These are phyloP conservation scores for Hibiscus syriacus DNA, from an alignment of 345 rosid genomes.

Conservation along the genomic window DNA sequence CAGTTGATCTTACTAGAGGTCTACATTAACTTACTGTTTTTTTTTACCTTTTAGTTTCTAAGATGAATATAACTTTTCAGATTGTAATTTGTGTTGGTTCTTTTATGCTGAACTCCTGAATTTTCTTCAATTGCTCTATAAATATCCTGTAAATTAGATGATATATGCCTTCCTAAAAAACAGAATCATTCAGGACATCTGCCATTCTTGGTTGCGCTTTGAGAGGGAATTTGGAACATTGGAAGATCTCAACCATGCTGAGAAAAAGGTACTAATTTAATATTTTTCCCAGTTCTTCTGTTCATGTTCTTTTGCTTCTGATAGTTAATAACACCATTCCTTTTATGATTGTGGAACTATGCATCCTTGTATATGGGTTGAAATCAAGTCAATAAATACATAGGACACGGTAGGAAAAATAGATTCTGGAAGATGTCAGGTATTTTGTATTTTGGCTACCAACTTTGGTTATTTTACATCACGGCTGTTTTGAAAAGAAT, in stretches of 20 bases:
- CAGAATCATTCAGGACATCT: slow-evolving; percentile 81
- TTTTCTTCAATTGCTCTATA: slow-evolving; percentile 17
- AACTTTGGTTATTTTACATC: neutral
- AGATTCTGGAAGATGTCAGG: neutral
- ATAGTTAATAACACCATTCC: neutral
- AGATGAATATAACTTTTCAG: neutral
- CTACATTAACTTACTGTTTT: neutral
- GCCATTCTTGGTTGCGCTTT: slow-evolving; percentile 79
- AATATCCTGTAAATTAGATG: slow-evolving; percentile 37
- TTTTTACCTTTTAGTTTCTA: neutral
- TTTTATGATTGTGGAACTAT: neutral
- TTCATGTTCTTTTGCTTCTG: neutral
- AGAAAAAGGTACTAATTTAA: slow-evolving; percentile 60
- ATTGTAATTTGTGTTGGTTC: neutral
- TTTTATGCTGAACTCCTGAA: neutral
- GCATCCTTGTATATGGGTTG: neutral
- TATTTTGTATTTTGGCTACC: neutral
- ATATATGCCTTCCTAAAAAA: slow-evolving; percentile 43
- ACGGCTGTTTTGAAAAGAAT: neutral
- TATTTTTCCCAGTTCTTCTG: neutral
- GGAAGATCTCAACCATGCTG: slow-evolving; percentile 66
- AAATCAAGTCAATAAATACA: neutral
- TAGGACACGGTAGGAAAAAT: neutral
- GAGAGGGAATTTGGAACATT: slow-evolving; percentile 75
- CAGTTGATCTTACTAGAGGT: neutral